Conservation (phyloP, 371 early-diverging fungal species). For the Modicella reniformis region DNA sequence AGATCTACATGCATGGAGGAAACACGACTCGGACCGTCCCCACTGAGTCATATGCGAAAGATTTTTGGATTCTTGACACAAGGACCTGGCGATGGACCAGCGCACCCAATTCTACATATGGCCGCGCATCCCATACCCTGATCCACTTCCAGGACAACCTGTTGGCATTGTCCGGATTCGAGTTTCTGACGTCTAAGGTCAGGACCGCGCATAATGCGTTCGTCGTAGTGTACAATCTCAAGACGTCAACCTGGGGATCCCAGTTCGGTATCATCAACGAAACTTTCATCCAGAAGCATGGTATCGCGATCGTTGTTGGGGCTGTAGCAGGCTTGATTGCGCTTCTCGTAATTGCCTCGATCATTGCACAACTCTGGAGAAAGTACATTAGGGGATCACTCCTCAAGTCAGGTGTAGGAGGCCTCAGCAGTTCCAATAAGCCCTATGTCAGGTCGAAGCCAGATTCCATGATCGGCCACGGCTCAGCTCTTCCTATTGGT, state of each 20-base stretch:
- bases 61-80: conserved; percentile 50
- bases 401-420: background rate
- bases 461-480: too few species aligned
- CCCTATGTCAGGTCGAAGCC: too few species aligned
- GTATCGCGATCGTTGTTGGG: conserved; percentile 25
- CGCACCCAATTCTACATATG: conserved; percentile 10
- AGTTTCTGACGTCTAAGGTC: conserved; percentile 25
- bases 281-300: conserved; percentile 30
- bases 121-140: conserved; percentile 42
- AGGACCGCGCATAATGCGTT: conserved; percentile 28
- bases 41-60: conserved; percentile 24
- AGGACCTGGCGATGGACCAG: conserved; percentile 34
- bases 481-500: background rate
- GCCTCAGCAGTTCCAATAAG: too few species aligned
- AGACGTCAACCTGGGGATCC: conserved; percentile 21
- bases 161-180: conserved; percentile 39
- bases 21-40: conserved; percentile 41
- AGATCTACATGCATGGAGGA: conserved; percentile 52
- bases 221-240: conserved; percentile 26
- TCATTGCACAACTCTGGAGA: conserved; percentile 22
- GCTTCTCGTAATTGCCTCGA: conserved; percentile 17
- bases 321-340: conserved; percentile 25
- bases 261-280: conserved; percentile 38
- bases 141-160: conserved; percentile 17
- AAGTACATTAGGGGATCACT: conserved; percentile 2